Evolutionary conservation across 2,329 filamentous ascomycete genomes (phyloP).

Genomic region (Hymenoscyphus fraxineus): DNA sequence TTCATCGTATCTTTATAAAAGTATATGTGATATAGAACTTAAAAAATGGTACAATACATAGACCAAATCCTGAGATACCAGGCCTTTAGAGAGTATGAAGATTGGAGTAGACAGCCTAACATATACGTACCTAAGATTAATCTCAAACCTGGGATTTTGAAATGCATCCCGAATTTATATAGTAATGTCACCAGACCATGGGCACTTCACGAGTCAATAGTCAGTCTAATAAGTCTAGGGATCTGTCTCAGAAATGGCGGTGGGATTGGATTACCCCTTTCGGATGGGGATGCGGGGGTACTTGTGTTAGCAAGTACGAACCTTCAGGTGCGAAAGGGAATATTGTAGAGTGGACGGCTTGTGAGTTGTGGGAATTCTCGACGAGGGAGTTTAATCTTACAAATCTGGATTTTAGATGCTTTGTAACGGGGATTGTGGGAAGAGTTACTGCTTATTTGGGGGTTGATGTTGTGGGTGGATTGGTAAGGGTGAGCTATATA

Average conservation of each 20-base stretch:
- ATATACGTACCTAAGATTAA: neutral
- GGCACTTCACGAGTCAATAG: neutral
- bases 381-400: neutral
- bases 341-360: neutral
- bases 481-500: neutral
- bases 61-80: no score
- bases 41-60: no score
- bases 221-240: neutral
- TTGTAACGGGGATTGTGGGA: neutral
- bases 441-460: neutral
- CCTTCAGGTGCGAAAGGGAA: neutral
- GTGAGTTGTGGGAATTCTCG: neutral
- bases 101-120: no score
- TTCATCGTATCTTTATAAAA: no score
- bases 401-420: neutral
- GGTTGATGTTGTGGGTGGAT: neutral
- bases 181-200: neutral
- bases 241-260: neutral
- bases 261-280: neutral
- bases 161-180: neutral
- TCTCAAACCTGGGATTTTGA: neutral
- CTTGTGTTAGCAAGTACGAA: neutral
- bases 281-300: neutral
- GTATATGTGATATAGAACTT: no score
- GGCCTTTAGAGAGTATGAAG: no score